phyloP scores from a whole-genome alignment of 2,329 filamentous ascomycete genomes.

The Trichoderma cornu-damae region DNA sequence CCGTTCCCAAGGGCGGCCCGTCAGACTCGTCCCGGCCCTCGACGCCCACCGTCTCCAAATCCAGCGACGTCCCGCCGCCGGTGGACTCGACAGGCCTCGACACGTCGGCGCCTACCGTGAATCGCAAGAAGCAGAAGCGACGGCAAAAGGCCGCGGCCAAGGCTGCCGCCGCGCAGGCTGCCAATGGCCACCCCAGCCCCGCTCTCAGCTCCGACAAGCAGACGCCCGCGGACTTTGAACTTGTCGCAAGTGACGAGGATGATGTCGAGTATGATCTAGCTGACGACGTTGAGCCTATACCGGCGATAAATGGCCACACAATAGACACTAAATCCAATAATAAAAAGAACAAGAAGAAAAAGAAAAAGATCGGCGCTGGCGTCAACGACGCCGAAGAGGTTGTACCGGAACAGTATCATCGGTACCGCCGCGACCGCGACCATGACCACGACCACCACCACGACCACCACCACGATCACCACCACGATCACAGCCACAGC shows the following conservation, averaged over 20 bases:
- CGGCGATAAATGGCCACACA: constrained; percentile 30
- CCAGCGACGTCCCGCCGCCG: constrained; percentile 30
- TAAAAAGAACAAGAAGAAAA: constrained; percentile 64
- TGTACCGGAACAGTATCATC: neutral
- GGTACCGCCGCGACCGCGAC: neutral
- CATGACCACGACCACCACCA: no score
- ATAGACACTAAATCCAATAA: constrained; percentile 46
- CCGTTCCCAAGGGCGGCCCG: constrained; percentile 52
- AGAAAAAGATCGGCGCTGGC: constrained; percentile 47
- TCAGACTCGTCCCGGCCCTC: constrained; percentile 52
- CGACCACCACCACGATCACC: neutral
- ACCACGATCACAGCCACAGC: neutral
- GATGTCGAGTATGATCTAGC: constrained; percentile 40
- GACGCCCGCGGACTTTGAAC: constrained; percentile 42
- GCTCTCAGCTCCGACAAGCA: constrained; percentile 27
- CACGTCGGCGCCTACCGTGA: constrained; percentile 52
- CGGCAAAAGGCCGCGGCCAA: constrained; percentile 78
- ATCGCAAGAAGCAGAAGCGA: constrained; percentile 93
- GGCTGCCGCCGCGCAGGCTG: constrained; percentile 43
- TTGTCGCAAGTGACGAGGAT: constrained; percentile 53
- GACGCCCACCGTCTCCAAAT: constrained; percentile 42
- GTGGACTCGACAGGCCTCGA: constrained; percentile 27
- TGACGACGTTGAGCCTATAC: constrained; percentile 26
- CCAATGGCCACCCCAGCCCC: constrained; percentile 41
- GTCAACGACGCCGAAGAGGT: constrained; percentile 22